Evolutionary conservation across 768 basidiomycete genomes (phyloP), one percentile per base, ranked within the genome.

Genomic region (Glaciozyma martinii): DNA sequence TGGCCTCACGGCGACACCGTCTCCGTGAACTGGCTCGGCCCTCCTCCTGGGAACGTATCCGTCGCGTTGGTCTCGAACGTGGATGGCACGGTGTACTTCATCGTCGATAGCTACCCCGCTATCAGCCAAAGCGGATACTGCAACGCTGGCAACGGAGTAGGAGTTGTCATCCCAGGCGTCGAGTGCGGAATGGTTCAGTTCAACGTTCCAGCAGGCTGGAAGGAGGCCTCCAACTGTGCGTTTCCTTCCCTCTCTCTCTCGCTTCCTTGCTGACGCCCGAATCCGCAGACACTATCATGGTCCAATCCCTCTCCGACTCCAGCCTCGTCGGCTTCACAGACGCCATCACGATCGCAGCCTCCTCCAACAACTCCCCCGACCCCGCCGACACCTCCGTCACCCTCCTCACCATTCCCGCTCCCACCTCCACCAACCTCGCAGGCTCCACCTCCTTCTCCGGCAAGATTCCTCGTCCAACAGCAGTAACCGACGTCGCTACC

Each of bases 21-120:
- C 27, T 59, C 57, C 18, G 66, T 71, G 33, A 71, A 71, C 62
- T 71, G 70, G 70, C 61, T 71, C 55, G 56, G 56, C 30, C 66
- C 70, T 6, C 59, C 66, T 12, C n/a, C 61, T 2, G 70, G 70
- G 21, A 42, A 67, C 56, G 70, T 71, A 40, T 43, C 56, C 1
- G 65, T 71, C 47, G 53, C 58, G 49, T 61, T 71, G 53, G 56
- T n/a, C 37, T 58, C 52, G 44, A 71, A 67, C 57, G 55, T 61
- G 19, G 66, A 63, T 19, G 66, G 66, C 3, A 61, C 70, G 44
- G 62, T 56, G 8, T 67, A 67, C 61, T 3, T 8, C 13, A 65
- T 67, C 59, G 19, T 40, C 44, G 25, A 59, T 52, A 56, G 42
- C 55, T 59, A 62, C 43, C 42, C 63, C 2, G 57, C 55, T 8